Base-by-base conservation (phyloP, 495 filamentous ascomycete species). In the Aspergillus sclerotioniger region DNA sequence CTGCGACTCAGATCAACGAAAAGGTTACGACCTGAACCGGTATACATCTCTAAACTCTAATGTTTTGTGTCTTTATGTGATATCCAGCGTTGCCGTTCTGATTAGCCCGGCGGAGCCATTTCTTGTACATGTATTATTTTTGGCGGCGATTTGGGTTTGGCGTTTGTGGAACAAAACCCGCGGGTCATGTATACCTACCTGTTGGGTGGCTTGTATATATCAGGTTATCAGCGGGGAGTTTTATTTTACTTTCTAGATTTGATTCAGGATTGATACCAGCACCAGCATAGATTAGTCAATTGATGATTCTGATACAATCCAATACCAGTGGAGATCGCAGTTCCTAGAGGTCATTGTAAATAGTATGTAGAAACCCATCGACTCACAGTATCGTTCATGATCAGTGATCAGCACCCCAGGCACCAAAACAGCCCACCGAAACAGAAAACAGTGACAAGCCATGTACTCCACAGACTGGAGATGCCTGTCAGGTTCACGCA, bases 21-120 rank as follows among this genome's bases (percentile, higher is more conserved):
- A 47, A 55, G 32, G 45, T 35, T 10, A 19, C 12, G 37, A 5
- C 52, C 10, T 44, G 56, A 53, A 35, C 17, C 15, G 45, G 33
- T 43, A 6, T 43, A 6, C 41, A 31, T 32, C 51, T 57, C 48
- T 41, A 56, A n/a, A 3, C 20, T 39, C 17, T 45, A 53, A 47
- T 20, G 31, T 47, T 51, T 59, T 58, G 44, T 60, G 8, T 46
- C 45, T 47, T 53, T 62, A n/a, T 43, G 32, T 57, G 62, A 67
- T 67, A 67, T 67, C 62, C 65, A 64, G 57, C 62, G 51, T 57
- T 58, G 49, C 62, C 62, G 57, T 46, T 47, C 54, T 53, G 21
- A 3, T 51, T 46, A 20, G 41, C 41, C 33, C 59, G 63, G 59
- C 61, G 60, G 63, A 57, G 57, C 61, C 59, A 59, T 51, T 61